Evolutionary conservation across 202 grass and related monocot genomes (phyloP).

Genomic region (Setaria viridis): DNA sequence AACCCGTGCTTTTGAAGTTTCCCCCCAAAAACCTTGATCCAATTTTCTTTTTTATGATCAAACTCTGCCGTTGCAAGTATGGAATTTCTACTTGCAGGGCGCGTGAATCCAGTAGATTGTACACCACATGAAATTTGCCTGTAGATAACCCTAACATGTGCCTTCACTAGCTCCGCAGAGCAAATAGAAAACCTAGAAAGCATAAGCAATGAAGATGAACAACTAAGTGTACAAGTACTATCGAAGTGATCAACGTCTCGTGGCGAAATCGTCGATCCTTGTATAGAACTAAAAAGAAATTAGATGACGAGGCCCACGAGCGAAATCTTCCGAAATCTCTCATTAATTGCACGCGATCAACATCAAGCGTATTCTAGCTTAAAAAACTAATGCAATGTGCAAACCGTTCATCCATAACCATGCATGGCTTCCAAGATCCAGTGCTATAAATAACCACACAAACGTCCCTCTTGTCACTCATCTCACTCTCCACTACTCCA

Average conservation of each 20-base stretch:
- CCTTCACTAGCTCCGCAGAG: too few species aligned
- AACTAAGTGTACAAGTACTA: background rate
- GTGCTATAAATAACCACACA: conserved; percentile 12
- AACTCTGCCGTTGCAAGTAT: too few species aligned
- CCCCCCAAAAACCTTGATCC: too few species aligned
- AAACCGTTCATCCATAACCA: too few species aligned
- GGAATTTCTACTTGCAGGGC: too few species aligned
- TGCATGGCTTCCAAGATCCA: background rate
- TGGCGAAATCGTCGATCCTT: background rate
- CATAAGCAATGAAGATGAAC: background rate
- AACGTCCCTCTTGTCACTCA: background rate
- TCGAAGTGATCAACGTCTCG: background rate
- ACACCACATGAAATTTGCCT: too few species aligned
- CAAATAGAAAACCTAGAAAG: background rate
- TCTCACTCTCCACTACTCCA: background rate
- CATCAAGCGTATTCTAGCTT: background rate
- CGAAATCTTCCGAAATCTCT: conserved; percentile 11
- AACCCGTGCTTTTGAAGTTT: too few species aligned
- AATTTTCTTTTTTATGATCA: too few species aligned
- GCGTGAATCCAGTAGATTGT: too few species aligned
- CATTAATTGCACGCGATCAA: background rate
- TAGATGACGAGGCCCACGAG: background rate
- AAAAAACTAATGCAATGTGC: background rate
- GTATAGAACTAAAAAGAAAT: background rate
- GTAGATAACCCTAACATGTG: too few species aligned